These are phyloP conservation scores for Clavispora carvajalis DNA, from an alignment of 805 yeast genomes.

Conservation along the genomic window DNA sequence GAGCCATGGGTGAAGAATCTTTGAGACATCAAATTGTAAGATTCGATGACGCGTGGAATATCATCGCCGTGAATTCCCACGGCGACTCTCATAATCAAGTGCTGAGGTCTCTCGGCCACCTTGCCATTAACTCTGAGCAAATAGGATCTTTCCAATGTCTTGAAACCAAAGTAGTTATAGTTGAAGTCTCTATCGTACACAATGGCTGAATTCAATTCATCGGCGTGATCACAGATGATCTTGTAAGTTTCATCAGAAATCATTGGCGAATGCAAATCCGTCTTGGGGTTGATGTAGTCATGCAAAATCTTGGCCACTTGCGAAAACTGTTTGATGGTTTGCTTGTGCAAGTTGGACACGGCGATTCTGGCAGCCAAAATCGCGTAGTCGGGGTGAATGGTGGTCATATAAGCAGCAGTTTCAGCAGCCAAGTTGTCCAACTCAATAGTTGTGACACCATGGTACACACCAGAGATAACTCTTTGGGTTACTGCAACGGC, in stretches of 20 bases:
- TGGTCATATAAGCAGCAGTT: constrained; percentile 96
- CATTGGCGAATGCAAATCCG: constrained; percentile 50
- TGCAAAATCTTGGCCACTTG: constrained; percentile 70
- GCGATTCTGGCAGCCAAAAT: constrained; percentile 94
- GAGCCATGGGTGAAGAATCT: constrained; percentile 58
- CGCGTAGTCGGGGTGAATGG: constrained; percentile 97
- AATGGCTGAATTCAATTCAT: constrained; percentile 42
- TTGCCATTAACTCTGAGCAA: constrained; percentile 49
- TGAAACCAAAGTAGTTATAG: constrained; percentile 57
- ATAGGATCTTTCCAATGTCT: constrained; percentile 56
- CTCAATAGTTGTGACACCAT: constrained; percentile 93
- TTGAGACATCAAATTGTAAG: constrained; percentile 56
- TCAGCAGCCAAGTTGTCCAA: constrained; percentile 73
- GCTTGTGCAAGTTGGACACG: constrained; percentile 88
- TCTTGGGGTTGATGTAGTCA: constrained; percentile 76
- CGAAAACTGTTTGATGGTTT: constrained; percentile 82
- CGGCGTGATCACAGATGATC: constrained; percentile 32
- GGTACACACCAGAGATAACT: constrained; percentile 93
- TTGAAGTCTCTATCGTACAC: constrained; percentile 47
- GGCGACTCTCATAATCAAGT: constrained; percentile 57
- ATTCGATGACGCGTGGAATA: constrained; percentile 47
- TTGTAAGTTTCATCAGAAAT: constrained; percentile 38
- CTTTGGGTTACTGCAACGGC: constrained; percentile 95
- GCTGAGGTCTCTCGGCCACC: constrained; percentile 60
- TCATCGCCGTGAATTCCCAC: constrained; percentile 56